These are phyloP conservation scores for Petunia hybrid DNA, from an alignment of 305 asterid genomes.

Conservation along the genomic window DNA sequence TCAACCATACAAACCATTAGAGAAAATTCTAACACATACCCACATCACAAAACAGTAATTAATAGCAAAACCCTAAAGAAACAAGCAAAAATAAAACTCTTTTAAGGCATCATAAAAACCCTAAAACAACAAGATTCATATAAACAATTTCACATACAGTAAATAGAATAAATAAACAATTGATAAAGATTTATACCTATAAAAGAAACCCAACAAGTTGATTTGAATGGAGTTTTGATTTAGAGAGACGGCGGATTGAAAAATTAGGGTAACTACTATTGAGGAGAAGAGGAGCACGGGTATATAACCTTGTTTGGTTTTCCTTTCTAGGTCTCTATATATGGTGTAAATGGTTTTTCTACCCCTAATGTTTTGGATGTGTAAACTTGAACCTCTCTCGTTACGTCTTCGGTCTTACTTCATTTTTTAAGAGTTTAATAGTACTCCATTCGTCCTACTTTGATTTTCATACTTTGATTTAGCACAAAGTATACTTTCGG, in stretches of 20 bases:
- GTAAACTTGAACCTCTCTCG: not conserved
- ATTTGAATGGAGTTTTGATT: not conserved
- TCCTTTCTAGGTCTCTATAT: not conserved
- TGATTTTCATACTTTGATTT: no score
- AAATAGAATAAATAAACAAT: not conserved
- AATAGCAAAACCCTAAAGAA: not conserved
- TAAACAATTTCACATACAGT: not conserved
- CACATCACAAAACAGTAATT: not conserved
- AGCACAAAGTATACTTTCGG: no score
- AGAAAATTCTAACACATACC: not conserved
- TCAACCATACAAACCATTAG: not conserved
- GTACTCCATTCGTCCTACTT: no score
- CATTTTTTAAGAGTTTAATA: no score
- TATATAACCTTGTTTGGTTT: not conserved
- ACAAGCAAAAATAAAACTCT: no score
- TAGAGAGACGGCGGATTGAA: not conserved
- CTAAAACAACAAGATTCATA: not conserved
- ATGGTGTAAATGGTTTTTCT: not conserved
- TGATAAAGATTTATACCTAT: conserved; percentile 1
- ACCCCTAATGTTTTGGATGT: not conserved
- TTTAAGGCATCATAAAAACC: not conserved
- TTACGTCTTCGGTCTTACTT: no score
- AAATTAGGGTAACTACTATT: conserved; percentile 19
- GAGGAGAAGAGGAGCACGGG: not conserved
- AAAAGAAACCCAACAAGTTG: not conserved